These are phyloP conservation scores for Hypoxylon sp. DNA, from an alignment of 2,329 filamentous ascomycete species.

Conservation along the genomic window DNA sequence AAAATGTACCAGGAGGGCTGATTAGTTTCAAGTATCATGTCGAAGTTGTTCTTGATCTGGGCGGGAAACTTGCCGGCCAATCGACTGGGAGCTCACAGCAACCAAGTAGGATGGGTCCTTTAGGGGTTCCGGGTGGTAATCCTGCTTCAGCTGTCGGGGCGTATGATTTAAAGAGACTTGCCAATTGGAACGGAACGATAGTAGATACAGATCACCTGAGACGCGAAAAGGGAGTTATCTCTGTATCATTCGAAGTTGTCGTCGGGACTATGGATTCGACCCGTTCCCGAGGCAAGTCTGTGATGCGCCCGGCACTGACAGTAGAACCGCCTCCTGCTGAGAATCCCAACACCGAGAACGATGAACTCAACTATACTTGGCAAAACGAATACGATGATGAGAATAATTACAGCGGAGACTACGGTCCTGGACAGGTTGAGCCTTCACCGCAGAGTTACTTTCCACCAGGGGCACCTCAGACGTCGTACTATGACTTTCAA, in stretches of 20 bases:
- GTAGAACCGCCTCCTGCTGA: slow-evolving; percentile 45
- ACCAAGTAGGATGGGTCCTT: slow-evolving; percentile 59
- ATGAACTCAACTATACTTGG: slow-evolving; percentile 51
- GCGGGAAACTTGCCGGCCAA: slow-evolving; percentile 81
- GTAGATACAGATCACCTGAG: slow-evolving; percentile 89
- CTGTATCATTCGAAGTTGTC: slow-evolving; percentile 86
- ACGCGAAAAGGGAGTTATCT: slow-evolving; percentile 92
- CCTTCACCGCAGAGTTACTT: slow-evolving; percentile 49
- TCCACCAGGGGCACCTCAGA: slow-evolving; percentile 51
- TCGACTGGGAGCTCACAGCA: slow-evolving; percentile 59
- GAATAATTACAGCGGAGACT: slow-evolving; percentile 48
- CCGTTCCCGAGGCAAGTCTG: slow-evolving; percentile 50
- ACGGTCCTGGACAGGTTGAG: slow-evolving; percentile 38
- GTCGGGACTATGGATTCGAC: slow-evolving; percentile 86
- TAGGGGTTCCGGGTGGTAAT: slow-evolving; percentile 54
- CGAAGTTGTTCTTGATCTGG: slow-evolving; percentile 92
- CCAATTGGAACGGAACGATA: slow-evolving; percentile 76
- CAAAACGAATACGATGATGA: slow-evolving; percentile 53
- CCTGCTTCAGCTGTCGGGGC: slow-evolving; percentile 50
- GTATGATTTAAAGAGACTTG: slow-evolving; percentile 62
- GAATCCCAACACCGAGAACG: slow-evolving; percentile 38
- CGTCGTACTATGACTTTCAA: slow-evolving; percentile 54
- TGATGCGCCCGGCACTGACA: slow-evolving; percentile 45
- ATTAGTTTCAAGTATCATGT: slow-evolving; percentile 96
- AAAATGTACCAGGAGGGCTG: slow-evolving; percentile 89